Base-by-base conservation (phyloP, 169 alveolate species). In the Plasmodium sp. region DNA sequence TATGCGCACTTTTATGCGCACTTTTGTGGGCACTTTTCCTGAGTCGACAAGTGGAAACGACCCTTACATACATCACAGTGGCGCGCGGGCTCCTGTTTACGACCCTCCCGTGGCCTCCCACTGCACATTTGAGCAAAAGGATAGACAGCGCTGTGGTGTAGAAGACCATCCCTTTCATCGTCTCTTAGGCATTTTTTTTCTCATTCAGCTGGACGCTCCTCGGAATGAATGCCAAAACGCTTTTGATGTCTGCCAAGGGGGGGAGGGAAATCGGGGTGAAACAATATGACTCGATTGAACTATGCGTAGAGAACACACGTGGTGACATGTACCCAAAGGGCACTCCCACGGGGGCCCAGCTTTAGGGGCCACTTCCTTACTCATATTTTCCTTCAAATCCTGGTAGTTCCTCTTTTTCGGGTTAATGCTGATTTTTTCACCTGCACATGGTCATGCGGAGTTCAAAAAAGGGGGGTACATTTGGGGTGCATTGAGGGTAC, bases 331-430 rank as follows among this genome's bases (percentile, higher is more conserved):
- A 14, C 14, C 5, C 2, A 75, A 51, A 14, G 1, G 62, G 62
- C 22, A 3, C 62, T 14, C 7, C 62, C 22, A 7, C 62, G 1
- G 18, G 62, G 62, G 62, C 9, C 62, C 27, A 51, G 7, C 5
- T 45, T 80, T 80, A 6, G 10, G 16, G n/a, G 39, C 36, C 80
- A 45, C 67, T 74, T 74, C 56, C 79, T 48, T 74, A 85, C 93
- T 85, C 79, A 39, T 85, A 75, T 85, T 85, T 74, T 85, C 93
- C 43, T 74, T 74, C 67, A 85, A 85, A 4, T 85, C 93, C 54
- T 85, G 81, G 62, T 85, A 85, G 43, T 85, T 85, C 18, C 93
- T 74, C 93, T 85, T 85, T 85, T 85, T 85, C 77, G 84, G 84
- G 43, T 85, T 85, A 48, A 85, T 74, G 67, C 45, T 74, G 22